Evolutionary conservation across 345 rosid species (phyloP).

Genomic region (Eucalyptus virginea): DNA sequence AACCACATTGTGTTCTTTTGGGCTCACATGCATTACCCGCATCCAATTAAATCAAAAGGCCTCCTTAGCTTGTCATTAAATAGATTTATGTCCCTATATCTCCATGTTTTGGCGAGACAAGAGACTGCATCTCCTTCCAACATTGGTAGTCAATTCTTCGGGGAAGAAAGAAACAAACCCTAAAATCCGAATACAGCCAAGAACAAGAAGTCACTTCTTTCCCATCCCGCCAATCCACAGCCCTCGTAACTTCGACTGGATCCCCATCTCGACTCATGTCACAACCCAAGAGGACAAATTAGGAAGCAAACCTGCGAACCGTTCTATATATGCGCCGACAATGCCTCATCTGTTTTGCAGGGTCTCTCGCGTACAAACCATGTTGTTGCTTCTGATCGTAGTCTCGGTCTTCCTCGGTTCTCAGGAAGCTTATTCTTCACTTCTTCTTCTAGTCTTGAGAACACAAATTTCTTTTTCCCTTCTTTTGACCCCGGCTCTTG

Average conservation of each 20-base stretch:
- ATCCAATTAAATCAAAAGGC: no score
- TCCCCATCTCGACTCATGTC: no score
- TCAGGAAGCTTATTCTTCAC: not conserved
- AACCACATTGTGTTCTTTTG: no score
- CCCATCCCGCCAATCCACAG: not conserved
- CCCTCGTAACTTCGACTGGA: no score
- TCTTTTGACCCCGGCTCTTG: constrained; percentile 3
- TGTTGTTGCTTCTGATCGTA: constrained; percentile 1
- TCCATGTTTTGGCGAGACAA: no score
- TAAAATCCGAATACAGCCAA: not conserved
- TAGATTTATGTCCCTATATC: no score
- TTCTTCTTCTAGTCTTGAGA: not conserved
- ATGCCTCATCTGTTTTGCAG: not conserved
- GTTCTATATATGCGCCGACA: not conserved
- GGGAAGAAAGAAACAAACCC: not conserved
- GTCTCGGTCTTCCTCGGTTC: not conserved
- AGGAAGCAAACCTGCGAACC: not conserved
- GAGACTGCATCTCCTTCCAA: no score
- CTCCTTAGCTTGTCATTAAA: no score
- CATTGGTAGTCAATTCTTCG: not conserved
- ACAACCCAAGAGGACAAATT: not conserved
- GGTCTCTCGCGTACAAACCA: not conserved
- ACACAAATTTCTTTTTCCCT: not conserved
- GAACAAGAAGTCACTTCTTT: not conserved
- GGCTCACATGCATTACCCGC: no score